Conservation (phyloP, 306 rosid genomes). For the Lotus japonicus region DNA sequence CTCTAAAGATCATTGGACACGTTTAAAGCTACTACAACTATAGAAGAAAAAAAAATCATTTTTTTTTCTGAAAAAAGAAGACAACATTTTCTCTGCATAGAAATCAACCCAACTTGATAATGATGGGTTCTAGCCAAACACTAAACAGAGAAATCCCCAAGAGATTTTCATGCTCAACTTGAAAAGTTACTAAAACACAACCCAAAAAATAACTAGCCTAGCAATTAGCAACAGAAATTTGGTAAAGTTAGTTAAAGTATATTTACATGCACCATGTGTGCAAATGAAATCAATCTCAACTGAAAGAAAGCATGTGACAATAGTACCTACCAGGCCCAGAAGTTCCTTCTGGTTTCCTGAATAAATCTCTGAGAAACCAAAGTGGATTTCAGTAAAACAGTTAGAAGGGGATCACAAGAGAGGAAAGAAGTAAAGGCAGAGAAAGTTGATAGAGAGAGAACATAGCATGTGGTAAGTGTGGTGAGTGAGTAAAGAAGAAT, state of each 20-base stretch:
- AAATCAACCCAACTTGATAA: slow-evolving; percentile 21
- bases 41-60: neutral
- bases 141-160: neutral
- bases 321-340: neutral
- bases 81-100: slow-evolving; percentile 19
- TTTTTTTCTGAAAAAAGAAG: neutral
- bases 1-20: slow-evolving; percentile 19
- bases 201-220: neutral
- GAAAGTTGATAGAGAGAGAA: neutral
- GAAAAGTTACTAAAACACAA: neutral
- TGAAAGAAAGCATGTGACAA: neutral
- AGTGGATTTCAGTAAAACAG: neutral
- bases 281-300: slow-evolving; percentile 1
- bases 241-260: neutral
- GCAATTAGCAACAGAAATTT: neutral
- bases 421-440: neutral
- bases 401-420: neutral
- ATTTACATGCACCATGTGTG: too few species aligned
- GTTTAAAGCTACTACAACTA: neutral
- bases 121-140: slow-evolving; percentile 1
- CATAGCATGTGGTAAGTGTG: neutral
- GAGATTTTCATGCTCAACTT: slow-evolving; percentile 14
- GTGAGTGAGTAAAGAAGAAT: slow-evolving; percentile 9
- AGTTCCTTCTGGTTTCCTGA: neutral
- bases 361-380: neutral